phyloP scores from a whole-genome alignment of 2,329 filamentous ascomycete species.

The Botrytis sinoallii region DNA sequence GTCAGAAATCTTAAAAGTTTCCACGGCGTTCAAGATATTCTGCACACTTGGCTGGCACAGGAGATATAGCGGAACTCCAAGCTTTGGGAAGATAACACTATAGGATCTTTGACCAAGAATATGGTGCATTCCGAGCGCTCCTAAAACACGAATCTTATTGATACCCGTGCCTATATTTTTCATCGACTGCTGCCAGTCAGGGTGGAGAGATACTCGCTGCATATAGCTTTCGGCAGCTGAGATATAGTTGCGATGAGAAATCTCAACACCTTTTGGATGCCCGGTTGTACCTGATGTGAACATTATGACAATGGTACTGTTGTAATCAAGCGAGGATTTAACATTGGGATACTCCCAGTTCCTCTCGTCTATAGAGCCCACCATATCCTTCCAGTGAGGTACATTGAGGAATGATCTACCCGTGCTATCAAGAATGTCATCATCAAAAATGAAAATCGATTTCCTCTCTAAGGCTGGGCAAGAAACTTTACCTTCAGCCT shows the following conservation, averaged over 20 bases:
- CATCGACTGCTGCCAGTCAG: not conserved
- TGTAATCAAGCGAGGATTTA: not conserved
- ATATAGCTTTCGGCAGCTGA: not conserved
- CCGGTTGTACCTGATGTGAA: not conserved
- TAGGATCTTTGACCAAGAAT: not conserved
- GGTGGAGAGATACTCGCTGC: constrained; percentile 1
- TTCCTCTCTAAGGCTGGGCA: not conserved
- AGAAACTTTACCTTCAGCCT: not conserved
- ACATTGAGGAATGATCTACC: not conserved
- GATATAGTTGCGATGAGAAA: constrained; percentile 2
- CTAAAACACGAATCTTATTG: not conserved
- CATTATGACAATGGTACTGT: constrained; percentile 9
- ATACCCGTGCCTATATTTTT: not conserved
- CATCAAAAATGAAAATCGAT: not conserved
- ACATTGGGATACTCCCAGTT: not conserved
- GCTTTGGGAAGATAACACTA: not conserved
- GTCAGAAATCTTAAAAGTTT: not conserved
- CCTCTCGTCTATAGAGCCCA: not conserved
- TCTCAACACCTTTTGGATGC: not conserved
- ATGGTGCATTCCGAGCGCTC: not conserved
- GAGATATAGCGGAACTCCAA: constrained; percentile 50
- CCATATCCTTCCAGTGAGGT: constrained; percentile 2
- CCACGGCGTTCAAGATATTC: not conserved
- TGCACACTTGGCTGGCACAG: not conserved
- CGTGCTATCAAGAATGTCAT: not conserved